Percentiles rank a stretch among this genome's conserved stretches.
Evolutionary conservation across 352 stramenopile species (phyloP).

Genomic region (Globisporangium barbulae): DNA sequence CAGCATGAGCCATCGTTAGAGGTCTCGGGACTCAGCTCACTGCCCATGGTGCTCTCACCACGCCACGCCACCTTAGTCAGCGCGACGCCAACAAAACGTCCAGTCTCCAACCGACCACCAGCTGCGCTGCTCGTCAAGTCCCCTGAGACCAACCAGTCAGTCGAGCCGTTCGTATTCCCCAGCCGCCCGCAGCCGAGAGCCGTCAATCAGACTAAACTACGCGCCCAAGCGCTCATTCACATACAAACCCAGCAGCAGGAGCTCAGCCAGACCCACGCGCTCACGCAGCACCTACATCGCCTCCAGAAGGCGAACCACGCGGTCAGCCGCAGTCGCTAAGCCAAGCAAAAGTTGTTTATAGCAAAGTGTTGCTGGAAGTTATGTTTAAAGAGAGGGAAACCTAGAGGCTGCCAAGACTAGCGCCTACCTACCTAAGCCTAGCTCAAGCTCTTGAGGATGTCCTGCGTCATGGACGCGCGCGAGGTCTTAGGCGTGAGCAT

Average conservation of each 20-base stretch:
- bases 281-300: slow-evolving; percentile 28
- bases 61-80: neutral
- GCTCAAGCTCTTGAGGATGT: slow-evolving; percentile 15
- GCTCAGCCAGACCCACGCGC: slow-evolving; percentile 7
- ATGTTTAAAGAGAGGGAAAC: slow-evolving; percentile 12
- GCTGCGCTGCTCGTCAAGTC: neutral
- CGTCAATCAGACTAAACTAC: slow-evolving; percentile 22
- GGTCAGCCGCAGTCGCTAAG: slow-evolving; percentile 26
- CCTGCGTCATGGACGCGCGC: slow-evolving; percentile 24
- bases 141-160: slow-evolving; percentile 8
- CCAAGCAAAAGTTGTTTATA: slow-evolving; percentile 10
- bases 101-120: neutral
- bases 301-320: slow-evolving; percentile 16
- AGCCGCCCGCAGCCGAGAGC: neutral
- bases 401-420: slow-evolving; percentile 15
- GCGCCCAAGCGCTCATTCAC: slow-evolving; percentile 20
- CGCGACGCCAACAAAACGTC: neutral
- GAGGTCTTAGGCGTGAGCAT: slow-evolving; percentile 18
- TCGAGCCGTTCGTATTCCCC: neutral
- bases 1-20: neutral
- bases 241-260: slow-evolving; percentile 19
- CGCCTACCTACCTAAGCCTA: slow-evolving; percentile 13
- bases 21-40: neutral
- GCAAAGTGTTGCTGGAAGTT: slow-evolving; percentile 12
- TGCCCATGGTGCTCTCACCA: slow-evolving; percentile 10